Conservation (phyloP, 495 filamentous ascomycete species). For the Aeminium ludgeri region DNA sequence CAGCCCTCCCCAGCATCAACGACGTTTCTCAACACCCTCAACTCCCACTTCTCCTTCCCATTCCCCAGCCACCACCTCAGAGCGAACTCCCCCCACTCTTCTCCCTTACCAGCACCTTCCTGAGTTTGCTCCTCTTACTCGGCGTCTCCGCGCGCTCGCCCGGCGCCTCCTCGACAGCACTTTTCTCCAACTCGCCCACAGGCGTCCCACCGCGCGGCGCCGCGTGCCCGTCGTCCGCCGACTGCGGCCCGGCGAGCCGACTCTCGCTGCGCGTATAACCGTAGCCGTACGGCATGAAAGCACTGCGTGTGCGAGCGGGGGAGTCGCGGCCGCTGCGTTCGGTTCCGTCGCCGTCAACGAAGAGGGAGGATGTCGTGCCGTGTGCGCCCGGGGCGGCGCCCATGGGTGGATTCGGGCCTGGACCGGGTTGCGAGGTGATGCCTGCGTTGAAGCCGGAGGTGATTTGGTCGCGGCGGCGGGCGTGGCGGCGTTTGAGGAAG, state of each 20-base stretch:
- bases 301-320: conserved; percentile 4
- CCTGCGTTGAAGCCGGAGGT: conserved; percentile 14
- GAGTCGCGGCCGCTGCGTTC: conserved; percentile 2
- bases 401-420: conserved; percentile 5
- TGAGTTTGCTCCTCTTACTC: too few relatives aligned
- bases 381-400: background rate
- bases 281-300: conserved; percentile 17
- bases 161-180: too few relatives aligned
- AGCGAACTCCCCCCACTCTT: too few relatives aligned
- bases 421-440: conserved; percentile 14
- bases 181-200: conserved; percentile 11
- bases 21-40: too few relatives aligned
- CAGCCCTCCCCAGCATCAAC: too few relatives aligned
- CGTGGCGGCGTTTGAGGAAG: conserved; percentile 18
- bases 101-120: too few relatives aligned
- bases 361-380: background rate
- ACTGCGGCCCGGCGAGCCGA: background rate
- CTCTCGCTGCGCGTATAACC: conserved; percentile 9
- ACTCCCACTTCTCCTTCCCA: too few relatives aligned
- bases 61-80: too few relatives aligned
- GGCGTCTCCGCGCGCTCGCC: too few relatives aligned
- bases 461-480: conserved; percentile 16
- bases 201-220: conserved; percentile 10
- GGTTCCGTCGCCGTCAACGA: background rate
- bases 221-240: conserved; percentile 2